Percentiles rank a stretch among this genome's conserved stretches.
phyloP scores from a whole-genome alignment of 2,329 filamentous ascomycete species.

The Neospermospora avenae region DNA sequence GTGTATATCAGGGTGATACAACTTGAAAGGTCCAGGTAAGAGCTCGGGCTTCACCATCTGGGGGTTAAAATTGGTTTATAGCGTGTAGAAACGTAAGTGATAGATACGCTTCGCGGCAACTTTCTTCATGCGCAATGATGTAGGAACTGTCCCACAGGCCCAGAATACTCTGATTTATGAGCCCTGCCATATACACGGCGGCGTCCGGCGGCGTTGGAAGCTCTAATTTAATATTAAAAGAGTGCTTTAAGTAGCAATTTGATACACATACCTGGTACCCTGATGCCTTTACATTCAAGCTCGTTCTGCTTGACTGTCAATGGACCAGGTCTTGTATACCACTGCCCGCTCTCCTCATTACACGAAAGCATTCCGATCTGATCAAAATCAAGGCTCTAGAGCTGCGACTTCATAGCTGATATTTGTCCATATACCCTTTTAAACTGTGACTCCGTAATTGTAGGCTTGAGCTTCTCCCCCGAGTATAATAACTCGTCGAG shows the following conservation, averaged over 20 bases:
- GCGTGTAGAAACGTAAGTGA: neutral
- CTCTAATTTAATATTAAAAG: neutral
- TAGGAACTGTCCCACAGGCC: neutral
- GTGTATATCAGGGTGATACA: conserved; percentile 1
- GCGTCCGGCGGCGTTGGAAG: neutral
- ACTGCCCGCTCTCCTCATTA: neutral
- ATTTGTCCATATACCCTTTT: neutral
- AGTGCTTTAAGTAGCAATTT: neutral
- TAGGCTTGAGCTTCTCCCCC: neutral
- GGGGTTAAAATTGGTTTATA: neutral
- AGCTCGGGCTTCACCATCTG: neutral
- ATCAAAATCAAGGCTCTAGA: neutral
- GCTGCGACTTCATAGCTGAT: neutral
- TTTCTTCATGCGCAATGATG: neutral
- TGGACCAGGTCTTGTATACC: neutral
- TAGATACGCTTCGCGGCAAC: neutral
- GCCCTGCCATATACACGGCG: neutral
- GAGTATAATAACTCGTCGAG: neutral
- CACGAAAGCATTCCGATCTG: neutral
- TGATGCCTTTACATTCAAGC: neutral
- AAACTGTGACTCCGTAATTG: neutral
- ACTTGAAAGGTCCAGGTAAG: neutral
- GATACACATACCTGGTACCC: neutral
- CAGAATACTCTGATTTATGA: neutral
- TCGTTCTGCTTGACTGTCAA: neutral